These are phyloP conservation scores for Stylosanthes scabra DNA, from an alignment of 331 rosid species.

Conservation along the genomic window DNA sequence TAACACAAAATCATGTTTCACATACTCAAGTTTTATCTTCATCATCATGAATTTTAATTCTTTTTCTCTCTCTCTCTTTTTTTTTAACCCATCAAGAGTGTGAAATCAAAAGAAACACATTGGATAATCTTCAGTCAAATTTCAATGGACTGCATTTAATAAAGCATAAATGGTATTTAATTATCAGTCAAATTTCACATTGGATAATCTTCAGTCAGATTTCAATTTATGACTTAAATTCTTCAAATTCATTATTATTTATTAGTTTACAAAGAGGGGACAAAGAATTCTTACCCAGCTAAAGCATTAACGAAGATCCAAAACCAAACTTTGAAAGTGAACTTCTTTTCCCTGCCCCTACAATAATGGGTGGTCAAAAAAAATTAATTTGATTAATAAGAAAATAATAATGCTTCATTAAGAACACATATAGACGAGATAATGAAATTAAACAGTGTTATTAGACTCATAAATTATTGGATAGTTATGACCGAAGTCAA, in stretches of 20 bases:
- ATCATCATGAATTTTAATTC: neutral
- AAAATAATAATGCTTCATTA: neutral
- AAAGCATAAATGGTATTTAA: neutral
- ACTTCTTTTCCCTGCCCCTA: constrained; percentile 50
- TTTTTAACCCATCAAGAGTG: neutral
- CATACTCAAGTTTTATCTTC: neutral
- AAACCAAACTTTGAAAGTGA: constrained; percentile 51
- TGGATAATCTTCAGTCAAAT: neutral
- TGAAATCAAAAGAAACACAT: neutral
- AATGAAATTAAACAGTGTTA: neutral
- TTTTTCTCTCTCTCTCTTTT: no score
- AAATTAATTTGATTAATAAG: neutral
- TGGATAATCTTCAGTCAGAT: no score
- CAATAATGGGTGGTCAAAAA: constrained; percentile 15
- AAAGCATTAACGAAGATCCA: constrained; percentile 70
- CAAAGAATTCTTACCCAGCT: constrained; percentile 48
- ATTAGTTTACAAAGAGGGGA: neutral
- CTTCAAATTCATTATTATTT: neutral
- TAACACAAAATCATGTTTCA: neutral
- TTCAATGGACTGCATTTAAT: neutral
- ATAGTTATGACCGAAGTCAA: no score
- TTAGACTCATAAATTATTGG: no score
- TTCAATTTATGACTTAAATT: neutral
- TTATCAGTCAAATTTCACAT: no score
- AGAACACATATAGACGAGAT: neutral